Evolutionary conservation across 371 early-diverging fungal genomes (phyloP).

Genomic region (Zychaea mexicana): DNA sequence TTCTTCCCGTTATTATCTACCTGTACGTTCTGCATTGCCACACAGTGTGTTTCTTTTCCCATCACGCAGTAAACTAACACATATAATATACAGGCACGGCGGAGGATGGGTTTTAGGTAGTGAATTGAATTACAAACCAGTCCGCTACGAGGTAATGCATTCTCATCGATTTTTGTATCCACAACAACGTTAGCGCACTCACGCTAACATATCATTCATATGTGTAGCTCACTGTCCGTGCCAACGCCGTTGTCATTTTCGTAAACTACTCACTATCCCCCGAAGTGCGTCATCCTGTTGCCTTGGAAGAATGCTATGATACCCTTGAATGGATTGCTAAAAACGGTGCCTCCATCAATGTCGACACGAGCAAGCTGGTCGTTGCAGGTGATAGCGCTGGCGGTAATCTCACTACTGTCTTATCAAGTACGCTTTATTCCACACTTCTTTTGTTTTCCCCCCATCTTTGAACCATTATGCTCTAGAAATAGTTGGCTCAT

Average conservation of each 20-base stretch:
- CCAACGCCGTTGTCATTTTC: constrained; percentile 20
- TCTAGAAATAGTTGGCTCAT: too few relatives aligned
- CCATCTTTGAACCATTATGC: too few relatives aligned
- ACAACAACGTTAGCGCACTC: too few relatives aligned
- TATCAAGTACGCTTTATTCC: constrained; percentile 8
- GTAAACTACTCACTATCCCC: constrained; percentile 27
- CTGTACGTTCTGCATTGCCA: constrained; percentile 15
- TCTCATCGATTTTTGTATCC: too few relatives aligned
- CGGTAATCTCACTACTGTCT: constrained; percentile 31
- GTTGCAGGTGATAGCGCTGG: constrained; percentile 40
- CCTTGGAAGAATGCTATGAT: constrained; percentile 33
- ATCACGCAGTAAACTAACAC: too few relatives aligned
- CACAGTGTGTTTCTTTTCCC: too few relatives aligned
- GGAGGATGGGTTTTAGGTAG: constrained; percentile 12
- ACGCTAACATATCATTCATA: too few relatives aligned
- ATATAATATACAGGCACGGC: constrained; percentile 11
- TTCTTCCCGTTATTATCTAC: constrained; percentile 18
- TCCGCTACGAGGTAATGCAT: constrained; percentile 5
- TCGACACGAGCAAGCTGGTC: constrained; percentile 22
- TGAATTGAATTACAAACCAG: neutral
- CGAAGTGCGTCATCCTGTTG: constrained; percentile 31
- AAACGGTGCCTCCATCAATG: constrained; percentile 16
- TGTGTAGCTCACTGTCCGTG: constrained; percentile 3
- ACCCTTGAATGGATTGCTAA: constrained; percentile 24
- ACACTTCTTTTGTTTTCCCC: too few relatives aligned